Evolutionary conservation across 2,329 filamentous ascomycete genomes (phyloP), one percentile per base, ranked within the genome.

Genomic region (Botrytis pseudocinerea): DNA sequence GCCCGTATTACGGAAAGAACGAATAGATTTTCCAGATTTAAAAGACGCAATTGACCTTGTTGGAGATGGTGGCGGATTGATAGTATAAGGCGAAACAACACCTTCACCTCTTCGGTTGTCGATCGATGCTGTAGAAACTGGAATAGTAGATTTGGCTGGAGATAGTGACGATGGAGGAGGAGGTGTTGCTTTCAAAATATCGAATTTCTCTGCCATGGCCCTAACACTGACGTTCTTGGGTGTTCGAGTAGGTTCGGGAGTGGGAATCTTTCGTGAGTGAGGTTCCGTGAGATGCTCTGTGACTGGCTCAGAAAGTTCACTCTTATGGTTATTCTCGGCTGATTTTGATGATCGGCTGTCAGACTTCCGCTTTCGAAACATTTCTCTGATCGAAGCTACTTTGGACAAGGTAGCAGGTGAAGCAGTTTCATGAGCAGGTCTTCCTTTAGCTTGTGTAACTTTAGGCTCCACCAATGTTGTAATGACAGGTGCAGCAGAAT

Each of bases 121-220:
- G 1, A 71, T 69, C n/a, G 75, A 70, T 46, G 73, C 44, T 59
- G 48, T 35, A 61, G 40, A 25, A 10, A 38, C 22, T 51, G 35
- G 44, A 38, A 20, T 65, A 44, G 32, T 28, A 46, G 57, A 60
- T 54, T 75, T 75, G 22, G 42, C 48, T 25, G 69, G 57, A 42
- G 68, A 62, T 61, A 73, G 76, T 12, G 71, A 74, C 16, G 75
- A 71, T 28, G 75, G 70, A 40, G 74, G 77, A 35, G 63, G 70
- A 8, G 74, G 57, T 54, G 46, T 44, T 25, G 62, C 64, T 54
- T 73, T 70, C 18, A 66, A 69, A 62, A 69, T 75, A 46, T 78
- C 76, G 60, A 79, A 81, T 64, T 74, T 80, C 28, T 78, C 79
- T 32, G 79, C 77, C 8, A 81, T 73, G 61, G 77, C 77, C 69